These are phyloP conservation scores for Knufia petricola DNA, from an alignment of 2,329 filamentous ascomycete genomes.

Conservation along the genomic window DNA sequence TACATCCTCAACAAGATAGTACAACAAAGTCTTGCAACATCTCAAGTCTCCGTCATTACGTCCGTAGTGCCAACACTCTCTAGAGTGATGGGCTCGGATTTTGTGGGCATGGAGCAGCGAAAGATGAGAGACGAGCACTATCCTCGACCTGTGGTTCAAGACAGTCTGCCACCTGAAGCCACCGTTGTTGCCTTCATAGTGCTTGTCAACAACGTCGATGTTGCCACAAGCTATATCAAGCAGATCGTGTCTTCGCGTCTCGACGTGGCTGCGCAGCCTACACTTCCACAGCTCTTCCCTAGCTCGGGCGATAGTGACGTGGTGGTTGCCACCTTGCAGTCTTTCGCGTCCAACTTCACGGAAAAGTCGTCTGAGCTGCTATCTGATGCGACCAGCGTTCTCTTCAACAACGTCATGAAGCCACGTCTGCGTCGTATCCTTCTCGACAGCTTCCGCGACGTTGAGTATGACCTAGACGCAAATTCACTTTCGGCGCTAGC, in stretches of 20 bases:
- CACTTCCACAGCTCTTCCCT: constrained; percentile 50
- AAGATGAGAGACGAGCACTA: constrained; percentile 97
- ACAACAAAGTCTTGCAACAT: constrained; percentile 75
- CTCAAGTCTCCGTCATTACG: constrained; percentile 66
- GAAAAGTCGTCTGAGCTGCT: constrained; percentile 73
- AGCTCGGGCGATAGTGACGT: constrained; percentile 65
- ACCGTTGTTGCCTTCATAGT: constrained; percentile 84
- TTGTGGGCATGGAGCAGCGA: constrained; percentile 91
- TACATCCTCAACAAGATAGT: constrained; percentile 94
- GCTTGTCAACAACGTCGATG: constrained; percentile 89
- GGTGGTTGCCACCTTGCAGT: constrained; percentile 53
- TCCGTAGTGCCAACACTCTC: constrained; percentile 70
- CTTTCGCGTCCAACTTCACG: constrained; percentile 62
- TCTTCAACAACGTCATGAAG: constrained; percentile 82
- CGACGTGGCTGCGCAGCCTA: constrained; percentile 34
- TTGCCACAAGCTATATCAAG: constrained; percentile 80
- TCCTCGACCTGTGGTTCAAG: constrained; percentile 67
- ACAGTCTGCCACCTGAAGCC: constrained; percentile 75
- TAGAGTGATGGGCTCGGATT: constrained; percentile 75
- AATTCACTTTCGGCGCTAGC: constrained; percentile 22
- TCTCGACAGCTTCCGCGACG: constrained; percentile 80
- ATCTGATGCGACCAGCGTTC: constrained; percentile 70
- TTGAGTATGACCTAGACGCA: constrained; percentile 66
- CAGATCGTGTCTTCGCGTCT: constrained; percentile 70
- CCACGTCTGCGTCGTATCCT: constrained; percentile 74